Base-by-base conservation (phyloP, 1,139 yeast genomes). In the Lodderomyces margitis region DNA sequence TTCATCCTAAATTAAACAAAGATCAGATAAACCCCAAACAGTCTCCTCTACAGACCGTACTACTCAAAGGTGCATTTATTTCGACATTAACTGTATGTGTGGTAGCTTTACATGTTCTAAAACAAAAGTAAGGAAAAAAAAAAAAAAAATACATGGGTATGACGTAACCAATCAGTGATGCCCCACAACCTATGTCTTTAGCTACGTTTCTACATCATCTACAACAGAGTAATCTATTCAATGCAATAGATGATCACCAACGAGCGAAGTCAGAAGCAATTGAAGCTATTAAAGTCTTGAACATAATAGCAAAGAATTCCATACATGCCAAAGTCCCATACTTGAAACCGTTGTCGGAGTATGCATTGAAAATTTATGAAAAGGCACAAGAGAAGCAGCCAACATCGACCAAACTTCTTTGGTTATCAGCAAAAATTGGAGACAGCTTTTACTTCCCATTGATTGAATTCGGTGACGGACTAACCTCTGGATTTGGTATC, bases 391-490 rank as follows among this genome's bases (percentile, higher is more conserved):
- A 41, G 16, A 33, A 48, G 5, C 41, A 43, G 9, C 16, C 42
- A 43, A 46, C 31, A 19, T 45, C 34, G 15, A 59, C 61, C 6
- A 66, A 64, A 41, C 42, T 75, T 2, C 34, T 53, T 3, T 79
- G 83, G 84, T 46, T 74, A 2, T 62, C 74, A 23, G 75, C 81
- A 1, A 59, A 58, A 23, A 42, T 69, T 0, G 12, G 41, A 8
- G 57, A 54, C 1, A 45, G 49, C 2, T 49, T 59, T 8, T 69
- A 57, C 47, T 73, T 70, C 11, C 83, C 83, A 0, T 38, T 57
- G 6, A 38, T 67, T 2, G 37, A 47, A 1, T 58, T 64, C 8
- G 8, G 30, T 25, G 30, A 25, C 8, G 16, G 16, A 12, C 5
- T 25, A 12, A 12, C 30, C n/a, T 25, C 30, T 7, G 30, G 16